Base-by-base conservation (phyloP, 257 asterid species). In the Solanum lycopersicoides region DNA sequence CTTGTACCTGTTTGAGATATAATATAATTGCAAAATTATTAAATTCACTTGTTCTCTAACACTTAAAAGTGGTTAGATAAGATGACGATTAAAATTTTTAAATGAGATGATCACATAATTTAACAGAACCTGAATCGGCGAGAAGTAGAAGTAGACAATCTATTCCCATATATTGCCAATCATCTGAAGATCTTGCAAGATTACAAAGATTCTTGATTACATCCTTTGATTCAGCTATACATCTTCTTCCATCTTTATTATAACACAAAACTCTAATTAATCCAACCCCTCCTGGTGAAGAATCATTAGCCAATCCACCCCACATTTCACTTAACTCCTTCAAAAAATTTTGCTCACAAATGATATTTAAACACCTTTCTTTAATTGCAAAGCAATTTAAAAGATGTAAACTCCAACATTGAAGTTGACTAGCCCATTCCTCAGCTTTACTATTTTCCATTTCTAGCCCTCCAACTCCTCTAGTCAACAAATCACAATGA, bases 351-450 rank as follows among this genome's bases (percentile, higher is more conserved):
- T 77, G 32, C 76, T 86, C 90, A 90, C 98, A 95, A 37, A 95
- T 95, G 60, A 95, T 90, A 60, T 83, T 88, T 35, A 96, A 89
- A 18, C 92, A 90, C 66, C 94, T 93, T 68, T 91, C 92, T 85
- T 95, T 96, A 3, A 89, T 88, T 14, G 97, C 98, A 90, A 95
- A 96, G 59, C 98, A 96, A 75, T 94, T 95, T 1, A 96, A 83
- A 65, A 96, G 97, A 88, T 96, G 94, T 47, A 96, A 86, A 88
- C 96, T 92, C 99, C 99, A 96, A 80, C 97, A 91, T 39, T 96
- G 98, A 20, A 95, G 89, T 87, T 96, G 99, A 86, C 95, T 92
- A 32, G 95, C 95, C 99, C 99, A 96, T 77, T 95, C 99, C 90
- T 94, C 98, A 4, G 98, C 98, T 88, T 96, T 96, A 37, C 88